phyloP scores from a whole-genome alignment of 2,329 filamentous ascomycete genomes.

The Pyricularia sp. region DNA sequence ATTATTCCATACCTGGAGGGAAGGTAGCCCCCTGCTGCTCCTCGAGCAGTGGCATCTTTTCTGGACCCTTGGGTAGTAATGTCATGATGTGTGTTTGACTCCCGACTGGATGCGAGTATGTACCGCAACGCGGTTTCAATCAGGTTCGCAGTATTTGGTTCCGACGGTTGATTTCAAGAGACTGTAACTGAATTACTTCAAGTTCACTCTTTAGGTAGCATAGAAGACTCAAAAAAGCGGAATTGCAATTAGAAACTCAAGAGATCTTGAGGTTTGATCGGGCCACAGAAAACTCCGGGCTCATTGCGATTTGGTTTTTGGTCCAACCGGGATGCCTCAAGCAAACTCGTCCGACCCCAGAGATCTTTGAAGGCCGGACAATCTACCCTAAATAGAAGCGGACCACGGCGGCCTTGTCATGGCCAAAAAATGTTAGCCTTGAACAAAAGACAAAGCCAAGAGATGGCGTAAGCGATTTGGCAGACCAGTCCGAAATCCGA shows the following conservation, averaged over 20 bases:
- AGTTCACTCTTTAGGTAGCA: neutral
- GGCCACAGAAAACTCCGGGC: neutral
- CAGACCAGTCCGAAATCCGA: neutral
- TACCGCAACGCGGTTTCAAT: neutral
- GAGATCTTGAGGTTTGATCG: neutral
- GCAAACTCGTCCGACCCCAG: neutral
- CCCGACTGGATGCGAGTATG: neutral
- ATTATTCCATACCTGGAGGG: constrained; percentile 3
- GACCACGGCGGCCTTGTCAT: neutral
- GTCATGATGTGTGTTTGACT: neutral
- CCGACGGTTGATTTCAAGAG: neutral
- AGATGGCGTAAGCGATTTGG: neutral
- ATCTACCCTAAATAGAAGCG: neutral
- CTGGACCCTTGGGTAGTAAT: neutral
- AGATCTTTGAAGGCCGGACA: neutral
- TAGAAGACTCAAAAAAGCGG: neutral
- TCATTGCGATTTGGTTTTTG: neutral
- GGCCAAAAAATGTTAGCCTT: neutral
- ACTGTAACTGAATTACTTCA: neutral
- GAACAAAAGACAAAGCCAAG: neutral
- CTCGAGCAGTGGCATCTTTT: constrained; percentile 2
- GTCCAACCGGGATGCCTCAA: neutral
- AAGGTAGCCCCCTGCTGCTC: neutral
- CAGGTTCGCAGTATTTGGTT: neutral
- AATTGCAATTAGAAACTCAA: neutral